These are phyloP conservation scores for Linnemannia exigua DNA, from an alignment of 192 early-diverging fungal species.

Conservation along the genomic window DNA sequence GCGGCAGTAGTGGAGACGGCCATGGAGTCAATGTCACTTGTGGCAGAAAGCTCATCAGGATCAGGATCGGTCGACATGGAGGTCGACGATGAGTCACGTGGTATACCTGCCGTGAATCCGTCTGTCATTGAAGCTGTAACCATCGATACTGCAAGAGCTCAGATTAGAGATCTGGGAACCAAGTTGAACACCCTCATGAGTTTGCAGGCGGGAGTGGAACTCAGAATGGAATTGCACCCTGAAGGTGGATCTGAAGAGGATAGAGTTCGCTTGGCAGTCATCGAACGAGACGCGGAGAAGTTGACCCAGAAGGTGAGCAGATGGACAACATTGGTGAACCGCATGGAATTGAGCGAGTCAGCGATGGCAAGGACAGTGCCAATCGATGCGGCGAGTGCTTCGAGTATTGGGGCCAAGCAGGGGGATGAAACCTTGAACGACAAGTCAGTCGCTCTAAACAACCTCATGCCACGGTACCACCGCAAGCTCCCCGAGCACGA, in stretches of 20 bases:
- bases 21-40: too few species aligned
- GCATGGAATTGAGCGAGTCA: not conserved
- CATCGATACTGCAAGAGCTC: too few species aligned
- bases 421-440: not conserved
- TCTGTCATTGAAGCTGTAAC: too few species aligned
- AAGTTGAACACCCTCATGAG: too few species aligned
- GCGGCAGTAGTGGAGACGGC: too few species aligned
- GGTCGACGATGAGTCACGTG: too few species aligned
- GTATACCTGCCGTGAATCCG: too few species aligned
- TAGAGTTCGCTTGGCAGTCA: not conserved
- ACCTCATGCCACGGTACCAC: not conserved
- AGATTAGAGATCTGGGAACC: too few species aligned
- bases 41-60: too few species aligned
- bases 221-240: too few species aligned
- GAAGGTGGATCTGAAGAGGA: not conserved
- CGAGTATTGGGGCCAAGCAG: not conserved
- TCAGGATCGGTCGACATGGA: too few species aligned
- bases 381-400: not conserved
- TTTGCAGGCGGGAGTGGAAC: too few species aligned
- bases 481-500: not conserved
- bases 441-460: not conserved
- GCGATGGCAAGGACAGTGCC: not conserved
- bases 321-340: not conserved
- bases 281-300: not conserved
- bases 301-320: not conserved